Percentiles rank a stretch among this genome's conserved stretches.
Evolutionary conservation across 2,329 filamentous ascomycete genomes (phyloP).

Genomic region (Septoria linicola): DNA sequence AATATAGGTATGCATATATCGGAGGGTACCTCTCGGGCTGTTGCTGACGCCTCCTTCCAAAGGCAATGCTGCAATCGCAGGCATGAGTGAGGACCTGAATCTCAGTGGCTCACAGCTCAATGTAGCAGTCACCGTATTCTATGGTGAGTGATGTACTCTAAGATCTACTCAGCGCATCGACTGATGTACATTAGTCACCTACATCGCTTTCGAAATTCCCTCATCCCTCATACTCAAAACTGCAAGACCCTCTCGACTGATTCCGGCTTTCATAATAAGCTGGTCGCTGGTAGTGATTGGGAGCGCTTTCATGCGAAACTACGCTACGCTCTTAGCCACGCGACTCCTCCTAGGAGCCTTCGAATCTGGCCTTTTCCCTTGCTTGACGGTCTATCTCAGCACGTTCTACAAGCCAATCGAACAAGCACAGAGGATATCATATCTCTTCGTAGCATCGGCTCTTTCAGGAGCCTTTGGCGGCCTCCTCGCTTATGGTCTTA

Average conservation of each 20-base stretch:
- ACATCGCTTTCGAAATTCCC: slow-evolving; percentile 49
- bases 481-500: slow-evolving; percentile 53
- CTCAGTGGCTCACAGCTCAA: slow-evolving; percentile 46
- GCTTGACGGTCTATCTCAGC: slow-evolving; percentile 38
- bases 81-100: slow-evolving; percentile 49
- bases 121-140: slow-evolving; percentile 54
- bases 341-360: slow-evolving; percentile 34
- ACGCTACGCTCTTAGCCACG: slow-evolving; percentile 44
- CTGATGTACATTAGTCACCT: not conserved
- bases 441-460: slow-evolving; percentile 45
- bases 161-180: too few relatives aligned
- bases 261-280: slow-evolving; percentile 33
- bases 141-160: slow-evolving; percentile 31
- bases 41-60: not conserved
- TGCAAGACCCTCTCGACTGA: not conserved
- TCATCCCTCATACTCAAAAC: slow-evolving; percentile 18
- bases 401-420: slow-evolving; percentile 47
- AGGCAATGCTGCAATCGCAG: slow-evolving; percentile 31
- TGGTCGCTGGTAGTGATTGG: slow-evolving; percentile 54
- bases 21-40: slow-evolving; percentile 24
- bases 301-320: slow-evolving; percentile 48
- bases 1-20: slow-evolving; percentile 43
- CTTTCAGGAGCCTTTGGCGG: slow-evolving; percentile 43
- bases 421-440: slow-evolving; percentile 42
- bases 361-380: slow-evolving; percentile 31